phyloP scores from a whole-genome alignment of 371 early-diverging fungal genomes.

The Syncephalastrum racemosum region DNA sequence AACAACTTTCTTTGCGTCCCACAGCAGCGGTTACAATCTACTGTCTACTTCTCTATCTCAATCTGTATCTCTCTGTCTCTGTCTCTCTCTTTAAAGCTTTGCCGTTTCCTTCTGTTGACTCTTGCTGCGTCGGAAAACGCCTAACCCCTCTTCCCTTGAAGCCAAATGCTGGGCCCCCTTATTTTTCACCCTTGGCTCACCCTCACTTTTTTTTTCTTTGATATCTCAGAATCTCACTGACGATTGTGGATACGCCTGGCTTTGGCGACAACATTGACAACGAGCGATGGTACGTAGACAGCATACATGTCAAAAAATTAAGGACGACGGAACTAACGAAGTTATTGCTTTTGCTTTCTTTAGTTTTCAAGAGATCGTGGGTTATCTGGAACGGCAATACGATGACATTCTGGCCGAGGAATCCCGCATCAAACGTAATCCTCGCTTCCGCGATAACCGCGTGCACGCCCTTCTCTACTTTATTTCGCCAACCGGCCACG shows the following conservation, averaged over 20 bases:
- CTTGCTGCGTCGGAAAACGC: no score
- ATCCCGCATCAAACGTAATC: conserved; percentile 91
- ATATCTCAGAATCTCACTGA: conserved; percentile 63
- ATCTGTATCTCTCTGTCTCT: background rate
- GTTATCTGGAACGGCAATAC: conserved; percentile 92
- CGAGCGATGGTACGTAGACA: conserved; percentile 59
- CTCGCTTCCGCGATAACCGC: conserved; percentile 95
- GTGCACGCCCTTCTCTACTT: conserved; percentile 98
- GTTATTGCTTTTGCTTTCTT: background rate
- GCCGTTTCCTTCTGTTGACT: background rate
- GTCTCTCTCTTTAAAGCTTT: conserved; percentile 3
- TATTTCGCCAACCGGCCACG: conserved; percentile 96
- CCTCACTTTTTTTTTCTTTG: conserved; percentile 2
- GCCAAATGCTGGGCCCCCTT: conserved; percentile 3
- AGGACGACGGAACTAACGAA: no score
- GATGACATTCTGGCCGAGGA: conserved; percentile 97
- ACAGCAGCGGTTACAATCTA: no score
- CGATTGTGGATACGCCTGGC: conserved; percentile 96
- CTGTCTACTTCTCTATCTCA: no score
- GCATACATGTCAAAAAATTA: no score
- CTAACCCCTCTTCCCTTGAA: no score
- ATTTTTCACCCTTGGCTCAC: background rate
- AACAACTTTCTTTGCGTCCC: no score
- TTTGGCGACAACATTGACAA: conserved; percentile 94
- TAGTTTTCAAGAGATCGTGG: conserved; percentile 83